Evolutionary conservation across 2,329 filamentous ascomycete genomes (phyloP).

Genomic region (Aureobasidium vineae): DNA sequence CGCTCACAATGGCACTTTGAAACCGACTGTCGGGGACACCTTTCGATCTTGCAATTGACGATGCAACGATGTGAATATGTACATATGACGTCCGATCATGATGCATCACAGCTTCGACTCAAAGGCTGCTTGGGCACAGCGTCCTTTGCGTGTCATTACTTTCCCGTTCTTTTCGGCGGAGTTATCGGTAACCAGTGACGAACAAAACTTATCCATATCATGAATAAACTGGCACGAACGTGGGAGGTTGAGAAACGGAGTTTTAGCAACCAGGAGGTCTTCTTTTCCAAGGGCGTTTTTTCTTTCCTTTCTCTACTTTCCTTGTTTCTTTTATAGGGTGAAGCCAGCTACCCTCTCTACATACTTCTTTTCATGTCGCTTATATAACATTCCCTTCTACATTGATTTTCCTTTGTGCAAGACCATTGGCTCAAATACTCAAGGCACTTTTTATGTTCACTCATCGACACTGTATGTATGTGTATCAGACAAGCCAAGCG

Average conservation of each 20-base stretch:
- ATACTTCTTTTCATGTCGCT: neutral
- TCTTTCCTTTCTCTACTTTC: constrained; percentile 3
- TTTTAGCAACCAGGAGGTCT: neutral
- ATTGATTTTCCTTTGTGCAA: neutral
- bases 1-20: neutral
- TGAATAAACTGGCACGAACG: constrained; percentile 4
- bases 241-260: neutral
- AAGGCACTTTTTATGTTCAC: neutral
- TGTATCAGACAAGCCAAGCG: neutral
- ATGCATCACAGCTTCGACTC: neutral
- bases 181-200: constrained; percentile 5
- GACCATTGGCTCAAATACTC: neutral
- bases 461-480: no score
- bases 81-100: neutral
- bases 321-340: neutral
- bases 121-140: neutral
- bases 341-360: constrained; percentile 7
- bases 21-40: neutral
- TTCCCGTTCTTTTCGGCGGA: neutral
- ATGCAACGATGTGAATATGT: neutral
- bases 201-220: constrained; percentile 15
- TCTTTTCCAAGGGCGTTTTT: neutral
- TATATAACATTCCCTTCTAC: neutral
- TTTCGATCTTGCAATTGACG: neutral
- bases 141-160: neutral